Percentiles rank a stretch among this genome's conserved stretches.
Conservation (phyloP, 441 rosid genomes). For the Aleurites moluccanus region DNA sequence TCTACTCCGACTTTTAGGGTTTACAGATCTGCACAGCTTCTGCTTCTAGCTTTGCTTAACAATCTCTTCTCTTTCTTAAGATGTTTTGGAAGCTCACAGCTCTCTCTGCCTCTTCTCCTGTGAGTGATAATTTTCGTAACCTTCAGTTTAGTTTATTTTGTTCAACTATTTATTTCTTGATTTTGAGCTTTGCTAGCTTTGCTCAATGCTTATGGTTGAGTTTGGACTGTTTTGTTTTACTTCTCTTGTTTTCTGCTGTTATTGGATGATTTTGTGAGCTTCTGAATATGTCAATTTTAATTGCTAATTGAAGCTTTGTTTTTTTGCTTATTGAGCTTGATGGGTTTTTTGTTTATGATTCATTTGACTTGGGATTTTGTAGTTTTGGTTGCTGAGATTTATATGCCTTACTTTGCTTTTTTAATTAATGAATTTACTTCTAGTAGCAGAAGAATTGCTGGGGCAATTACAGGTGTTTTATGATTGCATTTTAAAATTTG, state of each 20-base stretch:
- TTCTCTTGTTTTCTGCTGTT: too few relatives aligned
- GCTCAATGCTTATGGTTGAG: not conserved
- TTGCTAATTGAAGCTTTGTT: not conserved
- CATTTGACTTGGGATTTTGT: not conserved
- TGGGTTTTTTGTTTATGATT: not conserved
- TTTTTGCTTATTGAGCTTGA: not conserved
- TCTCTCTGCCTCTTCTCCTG: conserved; percentile 84
- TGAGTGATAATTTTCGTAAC: conserved; percentile 45
- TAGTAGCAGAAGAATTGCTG: not conserved
- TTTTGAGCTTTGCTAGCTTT: conserved; percentile 20
- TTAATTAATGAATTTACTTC: not conserved
- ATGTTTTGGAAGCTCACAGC: conserved; percentile 94
- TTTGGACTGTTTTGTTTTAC: not conserved
- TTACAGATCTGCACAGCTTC: conserved; percentile 49
- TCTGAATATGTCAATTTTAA: not conserved
- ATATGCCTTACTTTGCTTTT: not conserved
- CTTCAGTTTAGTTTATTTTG: not conserved
- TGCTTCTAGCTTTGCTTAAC: conserved; percentile 20
- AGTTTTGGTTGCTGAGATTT: not conserved
- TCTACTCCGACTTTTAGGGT: conserved; percentile 34
- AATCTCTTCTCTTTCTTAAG: conserved; percentile 15
- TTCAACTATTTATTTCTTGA: not conserved
- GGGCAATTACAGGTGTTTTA: not conserved
- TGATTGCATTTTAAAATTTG: not conserved
- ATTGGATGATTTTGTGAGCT: not conserved